phyloP scores from a whole-genome alignment of 176 grass and related monocot genomes.

The Dendrocalamus sinicus region DNA sequence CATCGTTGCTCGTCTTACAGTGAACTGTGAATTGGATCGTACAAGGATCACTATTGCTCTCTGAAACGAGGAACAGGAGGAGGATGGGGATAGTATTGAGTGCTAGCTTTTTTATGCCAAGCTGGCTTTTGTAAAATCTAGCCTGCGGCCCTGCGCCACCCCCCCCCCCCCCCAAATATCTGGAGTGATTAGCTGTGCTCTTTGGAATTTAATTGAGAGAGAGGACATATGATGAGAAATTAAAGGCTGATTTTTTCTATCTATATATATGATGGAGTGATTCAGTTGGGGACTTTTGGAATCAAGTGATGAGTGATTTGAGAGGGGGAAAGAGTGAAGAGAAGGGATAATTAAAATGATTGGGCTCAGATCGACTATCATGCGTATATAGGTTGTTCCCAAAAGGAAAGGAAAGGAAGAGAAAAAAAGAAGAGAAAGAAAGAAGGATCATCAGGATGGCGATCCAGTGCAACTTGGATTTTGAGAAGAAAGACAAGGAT shows the following conservation, averaged over 20 bases:
- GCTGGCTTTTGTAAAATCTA: background rate
- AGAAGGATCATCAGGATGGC: background rate
- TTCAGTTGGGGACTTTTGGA: background rate
- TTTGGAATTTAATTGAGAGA: background rate
- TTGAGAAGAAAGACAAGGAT: background rate
- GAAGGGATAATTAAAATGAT: background rate
- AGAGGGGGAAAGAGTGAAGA: background rate
- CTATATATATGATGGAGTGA: background rate
- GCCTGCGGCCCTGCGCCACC: background rate
- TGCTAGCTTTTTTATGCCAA: constrained; percentile 6
- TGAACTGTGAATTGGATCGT: constrained; percentile 25
- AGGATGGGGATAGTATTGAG: constrained; percentile 28
- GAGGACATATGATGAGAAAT: background rate
- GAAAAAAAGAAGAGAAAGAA: background rate
- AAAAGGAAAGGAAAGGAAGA: background rate
- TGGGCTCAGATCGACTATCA: constrained; percentile 33
- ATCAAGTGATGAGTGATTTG: background rate
- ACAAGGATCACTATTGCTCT: constrained; percentile 14
- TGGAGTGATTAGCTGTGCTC: background rate
- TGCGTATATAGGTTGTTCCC: background rate
- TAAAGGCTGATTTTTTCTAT: background rate
- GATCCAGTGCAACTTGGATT: constrained; percentile 10
- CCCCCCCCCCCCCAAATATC: background rate
- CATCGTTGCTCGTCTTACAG: constrained; percentile 38
- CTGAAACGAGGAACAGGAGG: constrained; percentile 5